Percentiles rank a stretch among this genome's conserved stretches.
phyloP scores from a whole-genome alignment of 2,329 filamentous ascomycete species.

The Neonectria ditissima region DNA sequence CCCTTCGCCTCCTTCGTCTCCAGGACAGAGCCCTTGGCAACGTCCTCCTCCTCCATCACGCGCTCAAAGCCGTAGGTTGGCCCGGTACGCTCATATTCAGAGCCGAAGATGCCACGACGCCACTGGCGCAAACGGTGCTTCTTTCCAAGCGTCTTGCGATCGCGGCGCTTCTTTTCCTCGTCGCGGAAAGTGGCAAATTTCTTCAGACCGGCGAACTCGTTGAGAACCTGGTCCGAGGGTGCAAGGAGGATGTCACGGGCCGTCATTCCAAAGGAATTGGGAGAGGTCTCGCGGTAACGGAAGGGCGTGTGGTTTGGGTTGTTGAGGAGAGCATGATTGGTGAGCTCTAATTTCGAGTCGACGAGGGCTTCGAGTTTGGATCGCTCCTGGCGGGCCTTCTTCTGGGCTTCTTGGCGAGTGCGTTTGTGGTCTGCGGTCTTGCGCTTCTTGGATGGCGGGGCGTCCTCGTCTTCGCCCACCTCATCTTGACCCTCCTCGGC shows the following conservation, averaged over 20 bases:
- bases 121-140: constrained; percentile 91
- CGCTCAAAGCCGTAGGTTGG: constrained; percentile 69
- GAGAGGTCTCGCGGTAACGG: constrained; percentile 94
- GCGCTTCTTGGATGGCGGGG: constrained; percentile 67
- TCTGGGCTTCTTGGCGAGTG: constrained; percentile 70
- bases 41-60: constrained; percentile 46
- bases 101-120: constrained; percentile 74
- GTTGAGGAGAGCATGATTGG: constrained; percentile 70
- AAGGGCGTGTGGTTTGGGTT: constrained; percentile 62
- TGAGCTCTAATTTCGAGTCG: constrained; percentile 82
- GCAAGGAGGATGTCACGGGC: constrained; percentile 90
- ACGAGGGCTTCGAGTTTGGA: constrained; percentile 87
- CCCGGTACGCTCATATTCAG: constrained; percentile 66
- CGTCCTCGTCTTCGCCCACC: constrained; percentile 57
- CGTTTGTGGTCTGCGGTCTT: constrained; percentile 71
- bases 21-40: constrained; percentile 41
- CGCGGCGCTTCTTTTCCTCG: constrained; percentile 86
- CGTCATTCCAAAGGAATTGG: constrained; percentile 89
- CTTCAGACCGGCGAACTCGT: constrained; percentile 92
- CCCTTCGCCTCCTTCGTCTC: constrained; percentile 37
- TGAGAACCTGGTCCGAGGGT: constrained; percentile 85
- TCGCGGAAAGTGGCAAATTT: constrained; percentile 93
- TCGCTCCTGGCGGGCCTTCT: constrained; percentile 82
- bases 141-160: constrained; percentile 90
- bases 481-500: constrained; percentile 52